These are phyloP conservation scores for Vitis amurensis DNA, from an alignment of 164 flowering plant genomes.

Conservation along the genomic window DNA sequence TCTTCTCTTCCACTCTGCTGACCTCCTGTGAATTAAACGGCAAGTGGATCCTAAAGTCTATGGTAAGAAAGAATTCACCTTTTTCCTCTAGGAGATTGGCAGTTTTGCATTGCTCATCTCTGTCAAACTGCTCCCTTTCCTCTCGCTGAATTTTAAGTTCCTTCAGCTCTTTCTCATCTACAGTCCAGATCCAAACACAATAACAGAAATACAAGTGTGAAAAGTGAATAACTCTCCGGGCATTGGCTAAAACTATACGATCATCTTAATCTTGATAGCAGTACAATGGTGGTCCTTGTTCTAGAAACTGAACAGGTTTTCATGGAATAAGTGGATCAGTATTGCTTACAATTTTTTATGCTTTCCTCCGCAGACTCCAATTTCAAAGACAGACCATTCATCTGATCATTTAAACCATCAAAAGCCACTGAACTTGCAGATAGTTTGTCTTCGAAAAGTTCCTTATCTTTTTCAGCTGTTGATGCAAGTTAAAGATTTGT, in stretches of 20 bases:
- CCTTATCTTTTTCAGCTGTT: constrained; percentile 89
- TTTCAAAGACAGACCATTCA: constrained; percentile 56
- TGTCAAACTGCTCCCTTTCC: constrained; percentile 39
- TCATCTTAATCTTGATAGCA: too few species aligned
- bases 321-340: neutral
- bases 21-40: neutral
- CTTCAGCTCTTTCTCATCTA: constrained; percentile 68
- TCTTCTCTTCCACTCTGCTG: too few species aligned
- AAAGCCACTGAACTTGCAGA: constrained; percentile 50
- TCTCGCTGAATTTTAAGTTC: constrained; percentile 60
- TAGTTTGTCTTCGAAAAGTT: constrained; percentile 58
- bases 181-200: constrained; percentile 9
- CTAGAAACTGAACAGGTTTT: constrained; percentile 1
- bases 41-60: neutral
- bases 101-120: constrained; percentile 45
- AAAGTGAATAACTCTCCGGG: neutral
- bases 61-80: constrained; percentile 42
- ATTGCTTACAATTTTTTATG: constrained; percentile 53
- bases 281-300: too few species aligned
- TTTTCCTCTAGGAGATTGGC: constrained; percentile 57
- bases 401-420: constrained; percentile 59
- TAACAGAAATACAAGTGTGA: neutral
- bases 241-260: too few species aligned
- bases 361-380: constrained; percentile 60
- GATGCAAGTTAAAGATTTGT: constrained; percentile 10